Conservation (phyloP, 2,329 filamentous ascomycete species). For the Fusarium nematophilum region DNA sequence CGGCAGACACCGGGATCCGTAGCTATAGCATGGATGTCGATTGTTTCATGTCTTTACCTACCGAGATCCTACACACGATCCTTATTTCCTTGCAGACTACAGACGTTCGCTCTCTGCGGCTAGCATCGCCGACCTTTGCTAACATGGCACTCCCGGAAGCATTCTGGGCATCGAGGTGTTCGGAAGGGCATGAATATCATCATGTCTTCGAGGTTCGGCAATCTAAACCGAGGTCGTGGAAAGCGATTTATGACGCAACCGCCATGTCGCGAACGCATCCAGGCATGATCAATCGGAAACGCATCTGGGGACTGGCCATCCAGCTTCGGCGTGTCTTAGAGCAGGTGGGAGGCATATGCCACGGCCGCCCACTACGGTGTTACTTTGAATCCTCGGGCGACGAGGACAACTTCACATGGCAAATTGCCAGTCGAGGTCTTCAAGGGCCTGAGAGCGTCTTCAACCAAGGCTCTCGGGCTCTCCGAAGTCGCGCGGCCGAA, state of each 20-base stretch:
- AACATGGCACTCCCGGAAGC: slow-evolving; percentile 8
- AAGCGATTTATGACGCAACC: background rate
- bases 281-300: slow-evolving; percentile 13
- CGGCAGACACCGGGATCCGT: too few species aligned
- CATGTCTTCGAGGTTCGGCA: slow-evolving; percentile 6
- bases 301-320: slow-evolving; percentile 18
- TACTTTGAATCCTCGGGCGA: slow-evolving; percentile 9
- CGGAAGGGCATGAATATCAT: slow-evolving; percentile 5
- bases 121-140: slow-evolving; percentile 10
- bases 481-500: slow-evolving; percentile 8
- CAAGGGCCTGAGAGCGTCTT: slow-evolving; percentile 4
- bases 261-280: background rate
- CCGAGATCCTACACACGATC: slow-evolving; percentile 11
- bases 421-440: slow-evolving; percentile 11
- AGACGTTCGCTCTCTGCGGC: slow-evolving; percentile 7
- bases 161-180: slow-evolving; percentile 25
- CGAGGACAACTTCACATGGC: slow-evolving; percentile 4
- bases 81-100: slow-evolving; percentile 1
- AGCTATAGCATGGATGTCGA: too few species aligned
- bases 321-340: background rate
- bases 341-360: slow-evolving; percentile 2
- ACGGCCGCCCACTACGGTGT: background rate
- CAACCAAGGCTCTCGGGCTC: slow-evolving; percentile 4
- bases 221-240: slow-evolving; percentile 7
- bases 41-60: slow-evolving; percentile 7